Evolutionary conservation across 805 yeast genomes (phyloP), one percentile per base, ranked within the genome.

Genomic region (Metschnikowia baotianmanensis): DNA sequence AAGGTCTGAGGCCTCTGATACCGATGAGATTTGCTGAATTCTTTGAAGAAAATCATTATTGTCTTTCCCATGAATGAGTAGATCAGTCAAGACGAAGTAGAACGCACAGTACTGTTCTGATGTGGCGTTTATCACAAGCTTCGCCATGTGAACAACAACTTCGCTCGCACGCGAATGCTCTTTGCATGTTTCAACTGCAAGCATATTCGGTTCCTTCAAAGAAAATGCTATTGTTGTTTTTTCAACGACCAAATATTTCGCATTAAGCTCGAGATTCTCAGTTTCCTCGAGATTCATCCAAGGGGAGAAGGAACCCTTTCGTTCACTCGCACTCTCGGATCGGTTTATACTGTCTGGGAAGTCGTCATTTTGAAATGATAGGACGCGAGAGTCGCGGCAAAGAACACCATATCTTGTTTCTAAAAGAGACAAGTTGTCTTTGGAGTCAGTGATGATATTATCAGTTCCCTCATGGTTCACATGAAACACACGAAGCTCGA

Each of bases 331-430:
- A 3, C 45, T 42, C 19, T 48, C 40, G 16, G 45, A 46, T n/a
- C 30, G 18, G 3, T 31, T 18, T 9, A 39, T 11, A 5, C 13
- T 20, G 15, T 12, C 34, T 1, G 56, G 46, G 20, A 49, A 46
- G 13, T 59, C 59, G 11, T 55, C 63, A 36, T 70, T 65, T 21
- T 69, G 67, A 33, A 81, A 61, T 2, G 77, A 77, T 46, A 76
- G 77, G 9, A 76, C 59, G 49, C 77, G 82, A 2, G 80, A 65
- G 46, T 81, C 85, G 18, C 75, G 69, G 38, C 80, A 63, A 11
- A 76, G 61, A 6, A 79, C 67, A 19, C 86, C 83, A 40, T 63
- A 70, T 43, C 87, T 65, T 0, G 78, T 66, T 51, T 82, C 87
- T 13, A 79, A 68, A 19, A 73, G 59, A 7, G 70, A 59, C 0